phyloP scores from a whole-genome alignment of 2,329 filamentous ascomycete genomes.

The Aspergillus costaricaensis region DNA sequence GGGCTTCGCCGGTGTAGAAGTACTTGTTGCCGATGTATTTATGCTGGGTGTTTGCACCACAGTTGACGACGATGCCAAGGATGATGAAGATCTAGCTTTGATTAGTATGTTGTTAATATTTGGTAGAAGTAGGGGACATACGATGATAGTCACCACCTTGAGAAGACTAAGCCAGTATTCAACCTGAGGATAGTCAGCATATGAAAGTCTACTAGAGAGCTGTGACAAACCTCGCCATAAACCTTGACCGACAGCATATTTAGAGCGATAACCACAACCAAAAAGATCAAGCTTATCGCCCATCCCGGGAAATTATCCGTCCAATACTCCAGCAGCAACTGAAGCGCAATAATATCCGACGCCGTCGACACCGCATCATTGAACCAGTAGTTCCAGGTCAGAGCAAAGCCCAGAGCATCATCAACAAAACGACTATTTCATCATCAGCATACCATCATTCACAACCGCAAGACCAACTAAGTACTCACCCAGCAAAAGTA shows the following conservation, averaged over 20 bases:
- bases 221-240: conserved; percentile 54
- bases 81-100: conserved; percentile 59
- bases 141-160: conserved; percentile 45
- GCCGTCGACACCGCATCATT: conserved; percentile 65
- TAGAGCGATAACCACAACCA: conserved; percentile 55
- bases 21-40: conserved; percentile 61
- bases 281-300: conserved; percentile 64
- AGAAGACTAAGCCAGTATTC: conserved; percentile 47
- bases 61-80: conserved; percentile 62
- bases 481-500: conserved; percentile 54
- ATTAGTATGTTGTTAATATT: conserved; percentile 39
- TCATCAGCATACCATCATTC: neutral
- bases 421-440: conserved; percentile 45
- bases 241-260: conserved; percentile 57
- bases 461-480: neutral
- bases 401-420: conserved; percentile 46
- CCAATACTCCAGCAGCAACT: conserved; percentile 64
- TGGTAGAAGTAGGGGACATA: conserved; percentile 25
- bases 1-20: conserved; percentile 62
- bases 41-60: conserved; percentile 56
- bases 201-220: neutral
- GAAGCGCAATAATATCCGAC: conserved; percentile 61
- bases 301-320: conserved; percentile 63
- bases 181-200: conserved; percentile 25
- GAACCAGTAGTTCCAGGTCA: conserved; percentile 60